Conservation (phyloP, 192 early-diverging fungal species). For the Ramicandelaber brevisporus region DNA sequence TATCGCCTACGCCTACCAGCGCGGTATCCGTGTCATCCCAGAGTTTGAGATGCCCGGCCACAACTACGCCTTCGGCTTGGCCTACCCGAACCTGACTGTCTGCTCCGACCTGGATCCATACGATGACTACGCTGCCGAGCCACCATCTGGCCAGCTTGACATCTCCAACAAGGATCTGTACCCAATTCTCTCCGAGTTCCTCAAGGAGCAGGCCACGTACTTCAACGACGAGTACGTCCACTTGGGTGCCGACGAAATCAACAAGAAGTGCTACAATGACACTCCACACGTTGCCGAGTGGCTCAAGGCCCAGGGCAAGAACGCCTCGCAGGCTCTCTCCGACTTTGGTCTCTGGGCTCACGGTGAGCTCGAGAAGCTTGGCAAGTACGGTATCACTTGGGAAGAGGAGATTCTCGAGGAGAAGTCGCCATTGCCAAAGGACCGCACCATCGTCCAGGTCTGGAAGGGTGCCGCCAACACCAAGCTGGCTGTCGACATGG, state of each 20-base stretch:
- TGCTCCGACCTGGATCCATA: slow-evolving; percentile 33
- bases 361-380: slow-evolving; percentile 12
- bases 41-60: slow-evolving; percentile 81
- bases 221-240: slow-evolving; percentile 54
- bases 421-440: slow-evolving; percentile 25
- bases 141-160: slow-evolving; percentile 65
- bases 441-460: slow-evolving; percentile 37
- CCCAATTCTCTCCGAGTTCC: slow-evolving; percentile 26
- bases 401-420: slow-evolving; percentile 40
- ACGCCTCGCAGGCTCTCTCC: slow-evolving; percentile 9
- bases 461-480: slow-evolving; percentile 38
- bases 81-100: slow-evolving; percentile 24
- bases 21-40: slow-evolving; percentile 73
- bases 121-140: slow-evolving; percentile 36
- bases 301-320: slow-evolving; percentile 7
- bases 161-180: slow-evolving; percentile 34
- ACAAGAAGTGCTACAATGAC: slow-evolving; percentile 36
- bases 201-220: slow-evolving; percentile 31
- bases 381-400: slow-evolving; percentile 48
- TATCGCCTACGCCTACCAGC: slow-evolving; percentile 39
- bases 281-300: slow-evolving; percentile 17
- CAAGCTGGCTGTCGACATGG: slow-evolving; percentile 23
- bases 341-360: slow-evolving; percentile 28
- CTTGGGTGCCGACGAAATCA: slow-evolving; percentile 54
- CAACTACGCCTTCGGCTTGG: slow-evolving; percentile 21